A percentile compares a stretch with the other conserved stretches of the same genome.
These are phyloP conservation scores for Pythium coloratum DNA, from an alignment of 352 stramenopile genomes.

Conservation along the genomic window DNA sequence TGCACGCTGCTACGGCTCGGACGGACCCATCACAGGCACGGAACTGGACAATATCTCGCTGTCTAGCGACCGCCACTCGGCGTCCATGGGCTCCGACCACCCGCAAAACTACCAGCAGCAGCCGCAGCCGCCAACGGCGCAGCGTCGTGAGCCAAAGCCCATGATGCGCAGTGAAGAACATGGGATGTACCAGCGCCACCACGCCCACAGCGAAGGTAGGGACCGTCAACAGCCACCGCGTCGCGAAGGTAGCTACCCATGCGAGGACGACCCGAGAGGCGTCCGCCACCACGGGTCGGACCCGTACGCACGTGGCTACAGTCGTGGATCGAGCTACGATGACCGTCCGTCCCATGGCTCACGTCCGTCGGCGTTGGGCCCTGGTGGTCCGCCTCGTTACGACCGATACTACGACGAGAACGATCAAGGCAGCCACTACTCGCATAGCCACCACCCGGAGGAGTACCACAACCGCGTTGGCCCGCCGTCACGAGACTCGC, in stretches of 20 bases:
- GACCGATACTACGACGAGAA: constrained; percentile 8
- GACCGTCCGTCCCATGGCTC: background rate
- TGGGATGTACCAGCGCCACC: background rate
- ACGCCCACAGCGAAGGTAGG: background rate
- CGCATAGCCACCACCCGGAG: background rate
- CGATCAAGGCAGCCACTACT: background rate
- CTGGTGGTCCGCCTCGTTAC: background rate
- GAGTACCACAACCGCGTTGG: constrained; percentile 1
- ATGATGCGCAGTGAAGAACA: constrained; percentile 1
- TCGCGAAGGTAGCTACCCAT: background rate
- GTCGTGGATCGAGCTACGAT: constrained; percentile 17
- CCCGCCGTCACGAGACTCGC: constrained; percentile 1
- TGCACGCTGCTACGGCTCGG: constrained; percentile 43
- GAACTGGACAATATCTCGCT: constrained; percentile 18
- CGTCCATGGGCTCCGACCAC: constrained; percentile 26
- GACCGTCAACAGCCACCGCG: background rate
- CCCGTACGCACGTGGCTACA: constrained; percentile 18
- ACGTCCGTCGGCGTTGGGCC: background rate
- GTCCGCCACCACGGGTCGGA: constrained; percentile 1
- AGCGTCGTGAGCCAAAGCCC: background rate
- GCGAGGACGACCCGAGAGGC: background rate
- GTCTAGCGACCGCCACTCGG: constrained; percentile 20
- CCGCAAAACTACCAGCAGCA: constrained; percentile 6
- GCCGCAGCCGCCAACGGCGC: constrained; percentile 4
- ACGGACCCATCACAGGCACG: constrained; percentile 20